Evolutionary conservation across 2,329 filamentous ascomycete genomes (phyloP), one percentile per base, ranked within the genome.

Genomic region (Trichophyton verrucosum): DNA sequence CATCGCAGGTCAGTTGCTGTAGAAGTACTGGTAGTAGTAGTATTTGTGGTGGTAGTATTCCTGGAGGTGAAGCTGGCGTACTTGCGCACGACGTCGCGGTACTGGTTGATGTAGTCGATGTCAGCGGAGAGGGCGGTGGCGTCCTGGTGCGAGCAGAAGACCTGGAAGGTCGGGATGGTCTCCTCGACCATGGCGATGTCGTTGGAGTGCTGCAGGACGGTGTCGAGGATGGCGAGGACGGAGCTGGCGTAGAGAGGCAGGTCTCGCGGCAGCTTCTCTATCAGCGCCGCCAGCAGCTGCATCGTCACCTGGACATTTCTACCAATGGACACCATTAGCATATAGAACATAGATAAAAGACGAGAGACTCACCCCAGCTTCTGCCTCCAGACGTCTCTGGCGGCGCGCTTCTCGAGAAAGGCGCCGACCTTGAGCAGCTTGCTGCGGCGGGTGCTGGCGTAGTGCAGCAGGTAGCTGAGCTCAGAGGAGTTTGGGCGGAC

Each of bases 401-500:
- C 88, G 22, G 90, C 94, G 78, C 92, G 90, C 80, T 92, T 95
- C 78, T 97, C 91, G 65, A 99, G 81, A 72, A 96, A 99, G 68
- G 85, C 86, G 73, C 90, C 91, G 66, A 99, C 91, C 77, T 99
- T 99, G 70, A 94, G 89, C 68, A 97, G 85, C 81, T 97, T 99
- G 75, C 89, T 92, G 66, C 90, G 86, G 63, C 92, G 89, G 68
- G 91, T 96, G 71, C 89, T 95, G 64, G 89, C 91, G 79, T 99
- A 97, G 81, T 95, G 97, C 60, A 97, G 84, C 65, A 99, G 83
- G 73, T 97, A 97, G 75, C 90, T 95, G 65, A 99, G 84, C 79
- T 99, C 94, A 76, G 90, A 95, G 66, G 90, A 90, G 76, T 97
- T 97, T 51, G 94, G 91, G 76, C 92, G 95, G 71, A 96, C 90